These are phyloP conservation scores for Thalassiosira allenii DNA, from an alignment of 352 stramenopile genomes.

Conservation along the genomic window DNA sequence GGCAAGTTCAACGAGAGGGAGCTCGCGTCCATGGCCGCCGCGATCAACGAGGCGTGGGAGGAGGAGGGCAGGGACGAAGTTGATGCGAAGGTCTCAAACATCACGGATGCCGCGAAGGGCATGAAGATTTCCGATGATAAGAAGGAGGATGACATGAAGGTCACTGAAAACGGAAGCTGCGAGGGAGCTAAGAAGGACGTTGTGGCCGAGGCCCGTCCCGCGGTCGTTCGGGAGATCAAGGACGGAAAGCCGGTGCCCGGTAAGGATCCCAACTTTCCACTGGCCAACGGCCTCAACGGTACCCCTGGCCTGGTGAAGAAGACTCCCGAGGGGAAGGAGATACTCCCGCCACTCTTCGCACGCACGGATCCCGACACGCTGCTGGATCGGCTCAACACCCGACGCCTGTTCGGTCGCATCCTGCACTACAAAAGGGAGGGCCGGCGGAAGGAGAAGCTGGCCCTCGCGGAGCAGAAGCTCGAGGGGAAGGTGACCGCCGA, in stretches of 20 bases:
- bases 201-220: too few relatives aligned
- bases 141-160: neutral
- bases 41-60: slow-evolving; percentile 15
- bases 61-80: too few relatives aligned
- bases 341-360: slow-evolving; percentile 42
- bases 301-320: too few relatives aligned
- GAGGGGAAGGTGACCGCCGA: neutral
- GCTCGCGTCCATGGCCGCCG: neutral
- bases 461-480: neutral
- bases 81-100: too few relatives aligned
- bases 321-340: slow-evolving; percentile 10
- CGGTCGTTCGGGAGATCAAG: too few relatives aligned
- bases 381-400: slow-evolving; percentile 57
- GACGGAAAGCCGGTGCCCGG: too few relatives aligned
- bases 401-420: slow-evolving; percentile 38
- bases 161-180: too few relatives aligned
- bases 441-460: slow-evolving; percentile 1
- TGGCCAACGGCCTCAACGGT: too few relatives aligned
- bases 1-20: too few relatives aligned
- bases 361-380: slow-evolving; percentile 44
- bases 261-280: too few relatives aligned
- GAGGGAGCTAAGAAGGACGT: too few relatives aligned
- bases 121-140: neutral
- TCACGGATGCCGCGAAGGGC: too few relatives aligned
- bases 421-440: slow-evolving; percentile 40